A percentile compares a stretch with the other conserved stretches of the same genome.
Conservation (phyloP, 176 grass and related monocot genomes). For the Bothriochloa decipiens region DNA sequence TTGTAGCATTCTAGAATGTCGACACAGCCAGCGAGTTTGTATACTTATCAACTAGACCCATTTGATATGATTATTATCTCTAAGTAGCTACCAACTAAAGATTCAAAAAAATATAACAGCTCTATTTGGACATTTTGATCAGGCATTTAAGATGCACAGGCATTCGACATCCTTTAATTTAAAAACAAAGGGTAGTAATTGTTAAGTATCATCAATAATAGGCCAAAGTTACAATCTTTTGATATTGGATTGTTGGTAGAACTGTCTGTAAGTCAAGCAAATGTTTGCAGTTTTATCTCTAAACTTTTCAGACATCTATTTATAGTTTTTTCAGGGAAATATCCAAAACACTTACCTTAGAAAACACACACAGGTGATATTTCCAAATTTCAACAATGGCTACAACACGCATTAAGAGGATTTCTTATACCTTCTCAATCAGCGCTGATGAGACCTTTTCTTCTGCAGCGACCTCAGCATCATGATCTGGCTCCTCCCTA, state of each 20-base stretch:
- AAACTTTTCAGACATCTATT: slow-evolving; percentile 22
- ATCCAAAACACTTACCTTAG: not conserved
- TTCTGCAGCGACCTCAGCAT: slow-evolving; percentile 60
- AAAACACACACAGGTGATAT: slow-evolving; percentile 22
- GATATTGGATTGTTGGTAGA: not conserved
- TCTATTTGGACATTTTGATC: not conserved
- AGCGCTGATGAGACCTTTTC: slow-evolving; percentile 80
- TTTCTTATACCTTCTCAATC: slow-evolving; percentile 85
- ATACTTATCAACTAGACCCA: not conserved
- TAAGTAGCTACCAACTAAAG: not conserved
- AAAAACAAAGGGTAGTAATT: not conserved
- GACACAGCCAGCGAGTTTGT: not conserved
- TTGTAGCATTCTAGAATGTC: not conserved
- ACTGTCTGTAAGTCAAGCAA: not conserved
- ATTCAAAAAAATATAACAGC: not conserved
- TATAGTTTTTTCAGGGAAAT: not conserved
- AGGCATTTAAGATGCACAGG: slow-evolving; percentile 4
- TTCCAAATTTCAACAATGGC: not conserved
- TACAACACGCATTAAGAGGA: slow-evolving; percentile 18
- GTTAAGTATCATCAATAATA: not conserved
- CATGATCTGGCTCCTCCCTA: slow-evolving; percentile 66
- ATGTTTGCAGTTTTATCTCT: slow-evolving; percentile 13
- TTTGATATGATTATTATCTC: not conserved
- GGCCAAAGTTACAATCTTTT: not conserved
- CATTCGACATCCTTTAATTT: not conserved